Conservation (phyloP, 805 yeast species). For the Candida maesae region DNA sequence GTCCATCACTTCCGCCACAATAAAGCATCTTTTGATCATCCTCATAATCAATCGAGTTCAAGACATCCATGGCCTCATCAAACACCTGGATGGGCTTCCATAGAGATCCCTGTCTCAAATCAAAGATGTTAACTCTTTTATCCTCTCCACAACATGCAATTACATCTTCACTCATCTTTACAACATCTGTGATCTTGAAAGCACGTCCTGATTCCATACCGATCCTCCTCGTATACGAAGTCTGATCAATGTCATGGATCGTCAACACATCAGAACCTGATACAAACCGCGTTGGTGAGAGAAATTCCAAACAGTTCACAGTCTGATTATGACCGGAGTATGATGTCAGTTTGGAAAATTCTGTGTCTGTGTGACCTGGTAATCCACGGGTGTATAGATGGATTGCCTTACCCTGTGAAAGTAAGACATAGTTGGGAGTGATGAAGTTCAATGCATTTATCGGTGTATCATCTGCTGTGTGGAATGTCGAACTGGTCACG, state of each 20-base stretch:
- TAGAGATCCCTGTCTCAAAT: slow-evolving; percentile 12
- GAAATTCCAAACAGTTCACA: slow-evolving; percentile 9
- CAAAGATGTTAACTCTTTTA: slow-evolving; percentile 10
- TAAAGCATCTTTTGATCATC: neutral
- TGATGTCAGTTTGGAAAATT: neutral
- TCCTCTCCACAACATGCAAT: slow-evolving; percentile 22
- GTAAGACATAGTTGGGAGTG: slow-evolving; percentile 5
- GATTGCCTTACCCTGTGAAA: slow-evolving; percentile 9
- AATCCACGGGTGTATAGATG: slow-evolving; percentile 4
- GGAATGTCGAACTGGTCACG: neutral
- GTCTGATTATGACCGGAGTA: slow-evolving; percentile 12
- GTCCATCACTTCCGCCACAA: slow-evolving; percentile 26
- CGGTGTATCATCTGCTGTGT: neutral
- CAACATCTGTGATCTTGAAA: slow-evolving; percentile 15
- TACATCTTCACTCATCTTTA: slow-evolving; percentile 12
- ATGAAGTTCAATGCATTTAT: slow-evolving; percentile 3
- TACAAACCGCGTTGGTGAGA: slow-evolving; percentile 9
- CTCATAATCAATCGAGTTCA: slow-evolving; percentile 15
- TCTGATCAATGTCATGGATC: slow-evolving; percentile 13
- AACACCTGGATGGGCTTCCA: slow-evolving; percentile 34
- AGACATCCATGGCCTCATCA: slow-evolving; percentile 30
- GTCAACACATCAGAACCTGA: slow-evolving; percentile 16
- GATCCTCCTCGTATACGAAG: slow-evolving; percentile 10
- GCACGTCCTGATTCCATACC: slow-evolving; percentile 3
- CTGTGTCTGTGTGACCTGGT: slow-evolving; percentile 1